A percentile compares a stretch with the other conserved stretches of the same genome.
Conservation (phyloP, 805 yeast genomes). For the Hanseniaspora singularis region DNA sequence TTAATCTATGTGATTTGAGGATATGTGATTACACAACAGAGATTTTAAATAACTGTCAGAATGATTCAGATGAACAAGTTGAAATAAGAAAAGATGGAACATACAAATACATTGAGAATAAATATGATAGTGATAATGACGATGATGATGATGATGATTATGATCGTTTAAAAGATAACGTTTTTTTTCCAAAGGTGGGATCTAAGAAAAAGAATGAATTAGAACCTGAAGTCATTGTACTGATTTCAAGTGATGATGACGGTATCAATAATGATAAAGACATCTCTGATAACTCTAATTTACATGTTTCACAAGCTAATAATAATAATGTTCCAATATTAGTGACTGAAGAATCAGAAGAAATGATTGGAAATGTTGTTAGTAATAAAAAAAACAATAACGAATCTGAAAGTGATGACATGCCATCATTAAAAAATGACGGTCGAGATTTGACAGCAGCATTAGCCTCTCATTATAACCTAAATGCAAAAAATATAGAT, state of each 20-base stretch:
- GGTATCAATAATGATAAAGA: constrained; percentile 25
- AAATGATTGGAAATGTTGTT: constrained; percentile 5
- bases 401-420: constrained; percentile 4
- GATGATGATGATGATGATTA: constrained; percentile 16
- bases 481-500: background rate
- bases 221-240: constrained; percentile 35
- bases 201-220: constrained; percentile 16
- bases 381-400: background rate
- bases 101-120: constrained; percentile 40
- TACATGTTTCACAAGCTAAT: too few relatives aligned
- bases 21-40: constrained; percentile 64
- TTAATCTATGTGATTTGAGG: constrained; percentile 47
- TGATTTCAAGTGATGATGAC: constrained; percentile 43
- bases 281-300: too few relatives aligned
- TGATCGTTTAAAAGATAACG: background rate
- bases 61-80: constrained; percentile 50
- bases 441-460: constrained; percentile 13
- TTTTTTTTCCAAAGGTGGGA: constrained; percentile 12
- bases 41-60: constrained; percentile 41
- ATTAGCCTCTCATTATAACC: constrained; percentile 1
- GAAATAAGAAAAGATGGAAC: constrained; percentile 59
- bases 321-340: too few relatives aligned
- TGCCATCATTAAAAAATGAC: constrained; percentile 15
- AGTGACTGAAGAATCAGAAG: constrained; percentile 11
- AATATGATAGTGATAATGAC: constrained; percentile 22